A percentile compares a stretch with the other conserved stretches of the same genome.
These are phyloP conservation scores for Myxozyma nipponensis DNA, from an alignment of 805 yeast genomes.

Conservation along the genomic window DNA sequence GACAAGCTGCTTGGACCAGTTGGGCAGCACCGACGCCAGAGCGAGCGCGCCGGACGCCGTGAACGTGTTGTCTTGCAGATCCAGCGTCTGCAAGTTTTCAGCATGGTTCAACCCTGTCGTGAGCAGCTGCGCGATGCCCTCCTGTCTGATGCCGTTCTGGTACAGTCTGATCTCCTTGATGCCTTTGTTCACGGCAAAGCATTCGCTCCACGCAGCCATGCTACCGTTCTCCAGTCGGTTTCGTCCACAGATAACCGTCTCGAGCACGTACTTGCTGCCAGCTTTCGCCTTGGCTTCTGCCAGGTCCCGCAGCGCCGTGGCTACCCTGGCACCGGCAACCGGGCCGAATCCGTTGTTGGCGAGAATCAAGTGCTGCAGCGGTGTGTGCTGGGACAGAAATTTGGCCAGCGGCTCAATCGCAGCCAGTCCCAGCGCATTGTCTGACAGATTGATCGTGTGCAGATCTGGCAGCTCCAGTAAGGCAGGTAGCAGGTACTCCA, in stretches of 20 bases:
- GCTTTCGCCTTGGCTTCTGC: slow-evolving; percentile 56
- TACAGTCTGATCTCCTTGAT: slow-evolving; percentile 73
- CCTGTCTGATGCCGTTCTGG: slow-evolving; percentile 96
- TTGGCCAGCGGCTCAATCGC: slow-evolving; percentile 85
- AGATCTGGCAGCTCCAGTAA: slow-evolving; percentile 65
- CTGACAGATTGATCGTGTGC: slow-evolving; percentile 75
- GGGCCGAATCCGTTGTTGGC: slow-evolving; percentile 99
- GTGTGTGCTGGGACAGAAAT: slow-evolving; percentile 67
- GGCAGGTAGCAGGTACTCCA: slow-evolving; percentile 68
- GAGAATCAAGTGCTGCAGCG: slow-evolving; percentile 79
- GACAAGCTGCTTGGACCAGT: slow-evolving; percentile 59
- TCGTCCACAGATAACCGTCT: slow-evolving; percentile 91
- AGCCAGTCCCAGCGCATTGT: slow-evolving; percentile 95
- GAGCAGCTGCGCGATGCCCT: slow-evolving; percentile 75
- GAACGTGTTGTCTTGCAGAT: slow-evolving; percentile 93
- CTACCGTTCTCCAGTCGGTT: slow-evolving; percentile 97
- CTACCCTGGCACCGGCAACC: slow-evolving; percentile 91
- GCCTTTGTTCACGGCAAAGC: slow-evolving; percentile 69
- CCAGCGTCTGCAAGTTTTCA: slow-evolving; percentile 60
- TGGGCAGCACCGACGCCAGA: slow-evolving; percentile 55
- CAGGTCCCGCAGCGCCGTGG: slow-evolving; percentile 72
- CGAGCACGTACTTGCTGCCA: slow-evolving; percentile 42
- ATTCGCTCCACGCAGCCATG: slow-evolving; percentile 75
- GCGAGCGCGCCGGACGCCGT: slow-evolving; percentile 64
- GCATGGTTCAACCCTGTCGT: slow-evolving; percentile 65